Conservation (phyloP, 305 asterid genomes). For the Fraxinus greggii region DNA sequence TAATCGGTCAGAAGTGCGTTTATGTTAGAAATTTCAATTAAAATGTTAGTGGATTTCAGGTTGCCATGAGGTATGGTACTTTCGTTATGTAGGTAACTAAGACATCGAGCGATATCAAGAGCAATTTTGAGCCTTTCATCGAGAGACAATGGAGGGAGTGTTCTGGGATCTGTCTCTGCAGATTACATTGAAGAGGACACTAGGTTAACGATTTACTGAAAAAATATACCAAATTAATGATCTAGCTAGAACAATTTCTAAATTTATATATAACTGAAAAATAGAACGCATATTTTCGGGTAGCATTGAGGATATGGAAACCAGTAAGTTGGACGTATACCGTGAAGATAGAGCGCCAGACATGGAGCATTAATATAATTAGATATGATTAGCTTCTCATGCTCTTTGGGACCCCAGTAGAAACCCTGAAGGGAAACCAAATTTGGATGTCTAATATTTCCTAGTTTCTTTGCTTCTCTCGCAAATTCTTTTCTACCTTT, state of each 20-base stretch:
- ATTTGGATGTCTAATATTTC: conserved; percentile 66
- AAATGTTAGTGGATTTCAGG: conserved; percentile 73
- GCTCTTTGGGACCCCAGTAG: conserved; percentile 91
- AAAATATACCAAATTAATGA: background rate
- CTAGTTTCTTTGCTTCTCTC: conserved; percentile 80
- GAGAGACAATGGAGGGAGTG: conserved; percentile 59
- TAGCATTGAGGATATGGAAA: background rate
- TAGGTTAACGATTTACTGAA: conserved; percentile 1
- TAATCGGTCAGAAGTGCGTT: conserved; percentile 67
- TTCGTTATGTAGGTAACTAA: conserved; percentile 69
- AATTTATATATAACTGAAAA: background rate
- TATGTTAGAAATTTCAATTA: conserved; percentile 46
- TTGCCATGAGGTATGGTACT: conserved; percentile 93
- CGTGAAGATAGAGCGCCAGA: conserved; percentile 69
- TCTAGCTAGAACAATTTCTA: background rate
- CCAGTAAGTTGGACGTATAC: conserved; percentile 28
- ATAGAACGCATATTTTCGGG: background rate
- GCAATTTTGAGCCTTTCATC: conserved; percentile 58
- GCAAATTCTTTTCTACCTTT: conserved; percentile 75
- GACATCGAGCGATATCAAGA: conserved; percentile 64
- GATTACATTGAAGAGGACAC: conserved; percentile 16
- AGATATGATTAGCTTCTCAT: conserved; percentile 75
- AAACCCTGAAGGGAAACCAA: conserved; percentile 72
- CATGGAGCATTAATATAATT: conserved; percentile 59
- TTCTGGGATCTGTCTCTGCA: conserved; percentile 52